Conservation (phyloP, 75 land plant genomes). For the Chamaecyparis obtusa region DNA sequence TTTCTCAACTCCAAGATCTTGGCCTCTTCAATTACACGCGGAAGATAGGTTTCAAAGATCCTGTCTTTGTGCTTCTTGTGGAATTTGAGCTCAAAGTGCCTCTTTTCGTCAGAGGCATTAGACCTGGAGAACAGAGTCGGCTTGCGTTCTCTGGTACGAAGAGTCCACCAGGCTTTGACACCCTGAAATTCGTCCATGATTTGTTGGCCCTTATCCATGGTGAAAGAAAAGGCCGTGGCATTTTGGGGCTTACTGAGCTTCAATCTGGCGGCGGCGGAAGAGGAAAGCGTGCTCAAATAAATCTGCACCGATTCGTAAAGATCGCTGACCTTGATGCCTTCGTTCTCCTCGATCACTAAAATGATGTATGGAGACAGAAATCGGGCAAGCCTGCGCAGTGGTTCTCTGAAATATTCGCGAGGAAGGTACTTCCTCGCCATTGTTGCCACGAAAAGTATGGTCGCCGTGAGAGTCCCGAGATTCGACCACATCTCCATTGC, state of each 20-base stretch:
- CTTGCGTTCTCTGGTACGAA: not conserved
- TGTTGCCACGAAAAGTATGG: not conserved
- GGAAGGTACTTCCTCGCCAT: conserved; percentile 22
- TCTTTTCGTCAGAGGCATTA: not conserved
- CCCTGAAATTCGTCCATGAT: too few species aligned
- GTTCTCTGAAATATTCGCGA: conserved; percentile 6
- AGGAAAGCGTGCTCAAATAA: too few species aligned
- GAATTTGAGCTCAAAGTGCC: too few species aligned
- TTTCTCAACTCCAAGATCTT: too few species aligned
- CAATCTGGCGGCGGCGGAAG: too few species aligned
- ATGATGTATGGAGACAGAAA: conserved; percentile 18
- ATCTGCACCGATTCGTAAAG: too few species aligned
- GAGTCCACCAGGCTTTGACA: conserved; percentile 3
- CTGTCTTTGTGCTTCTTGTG: too few species aligned
- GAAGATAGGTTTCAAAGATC: too few species aligned
- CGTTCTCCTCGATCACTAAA: conserved; percentile 11
- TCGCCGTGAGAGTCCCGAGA: not conserved
- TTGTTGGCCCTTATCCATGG: too few species aligned
- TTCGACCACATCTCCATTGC: not conserved
- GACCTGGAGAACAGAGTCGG: not conserved
- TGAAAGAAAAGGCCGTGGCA: not conserved
- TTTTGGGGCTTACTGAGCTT: not conserved
- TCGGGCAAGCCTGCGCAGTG: conserved; percentile 12
- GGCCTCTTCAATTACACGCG: too few species aligned
- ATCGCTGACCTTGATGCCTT: conserved; percentile 4